Percentiles rank a stretch among this genome's conserved stretches.
phyloP scores from a whole-genome alignment of 177 flowering plant genomes.

The Vitis hybrid region DNA sequence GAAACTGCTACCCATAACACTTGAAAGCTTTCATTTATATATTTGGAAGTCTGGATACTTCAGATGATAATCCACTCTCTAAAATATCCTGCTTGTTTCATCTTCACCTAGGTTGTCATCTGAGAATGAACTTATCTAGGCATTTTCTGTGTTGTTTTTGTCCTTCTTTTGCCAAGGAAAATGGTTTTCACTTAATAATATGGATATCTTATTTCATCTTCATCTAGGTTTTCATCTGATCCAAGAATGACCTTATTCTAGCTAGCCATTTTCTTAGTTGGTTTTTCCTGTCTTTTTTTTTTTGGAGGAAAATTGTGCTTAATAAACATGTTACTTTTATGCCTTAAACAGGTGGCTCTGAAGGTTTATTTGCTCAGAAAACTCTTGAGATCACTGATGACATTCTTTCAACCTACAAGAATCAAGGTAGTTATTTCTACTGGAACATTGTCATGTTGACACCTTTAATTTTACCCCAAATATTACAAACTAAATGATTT shows the following conservation, averaged over 20 bases:
- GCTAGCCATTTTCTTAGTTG: neutral
- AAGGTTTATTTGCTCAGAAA: slow-evolving; percentile 93
- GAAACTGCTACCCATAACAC: too few species aligned
- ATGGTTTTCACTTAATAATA: too few species aligned
- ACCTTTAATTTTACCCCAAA: neutral
- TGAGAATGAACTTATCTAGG: too few species aligned
- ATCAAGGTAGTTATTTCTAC: slow-evolving; percentile 66
- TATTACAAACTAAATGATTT: neutral
- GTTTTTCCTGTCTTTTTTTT: neutral
- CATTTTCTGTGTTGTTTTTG: too few species aligned
- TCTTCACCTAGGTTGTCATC: too few species aligned
- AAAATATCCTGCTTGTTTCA: too few species aligned
- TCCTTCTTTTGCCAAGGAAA: too few species aligned
- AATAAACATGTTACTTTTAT: neutral
- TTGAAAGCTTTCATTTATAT: too few species aligned
- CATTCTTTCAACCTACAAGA: slow-evolving; percentile 79
- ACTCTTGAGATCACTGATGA: slow-evolving; percentile 89
- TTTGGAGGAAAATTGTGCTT: neutral
- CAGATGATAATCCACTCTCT: too few species aligned
- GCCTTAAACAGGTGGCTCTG: slow-evolving; percentile 76
- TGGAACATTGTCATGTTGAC: neutral
- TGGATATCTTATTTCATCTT: too few species aligned
- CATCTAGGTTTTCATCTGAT: neutral
- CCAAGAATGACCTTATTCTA: neutral
- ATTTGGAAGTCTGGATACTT: too few species aligned